phyloP scores from a whole-genome alignment of 306 rosid genomes.

The Cucumis melo region DNA sequence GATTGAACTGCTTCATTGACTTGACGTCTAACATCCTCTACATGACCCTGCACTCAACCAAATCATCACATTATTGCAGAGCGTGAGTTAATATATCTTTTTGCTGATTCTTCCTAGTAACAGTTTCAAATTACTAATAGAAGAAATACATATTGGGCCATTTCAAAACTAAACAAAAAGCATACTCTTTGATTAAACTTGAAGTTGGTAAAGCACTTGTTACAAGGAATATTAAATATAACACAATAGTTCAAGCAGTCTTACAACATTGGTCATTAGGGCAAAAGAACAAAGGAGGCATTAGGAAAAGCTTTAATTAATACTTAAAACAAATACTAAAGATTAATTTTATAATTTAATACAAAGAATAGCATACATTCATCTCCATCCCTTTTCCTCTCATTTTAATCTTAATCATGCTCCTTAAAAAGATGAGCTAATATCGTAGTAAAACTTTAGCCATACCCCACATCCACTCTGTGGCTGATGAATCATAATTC shows the following conservation, averaged over 20 bases:
- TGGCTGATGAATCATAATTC: constrained; percentile 96
- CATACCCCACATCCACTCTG: constrained; percentile 90
- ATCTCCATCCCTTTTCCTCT: not conserved
- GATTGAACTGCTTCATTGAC: constrained; percentile 90
- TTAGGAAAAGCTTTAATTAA: not conserved
- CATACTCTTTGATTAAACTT: not conserved
- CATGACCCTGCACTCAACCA: constrained; percentile 52
- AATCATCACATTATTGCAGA: not conserved
- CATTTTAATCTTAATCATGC: not conserved
- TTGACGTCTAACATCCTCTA: constrained; percentile 80
- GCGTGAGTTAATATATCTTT: not conserved
- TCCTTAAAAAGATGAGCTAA: constrained; percentile 3
- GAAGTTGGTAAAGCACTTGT: not conserved
- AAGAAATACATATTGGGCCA: not conserved
- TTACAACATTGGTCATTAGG: not conserved
- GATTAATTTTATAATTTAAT: not conserved
- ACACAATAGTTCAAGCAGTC: not conserved
- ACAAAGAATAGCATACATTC: not conserved
- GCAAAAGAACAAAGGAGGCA: not conserved
- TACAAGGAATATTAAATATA: not conserved
- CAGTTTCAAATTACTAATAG: not conserved
- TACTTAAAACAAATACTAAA: not conserved
- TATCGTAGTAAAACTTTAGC: not conserved
- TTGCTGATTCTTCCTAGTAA: not conserved
- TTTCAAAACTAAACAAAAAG: not conserved